Percentiles rank a stretch among this genome's conserved stretches.
These are phyloP conservation scores for Daphne laureola DNA, from an alignment of 441 rosid species.

Conservation along the genomic window DNA sequence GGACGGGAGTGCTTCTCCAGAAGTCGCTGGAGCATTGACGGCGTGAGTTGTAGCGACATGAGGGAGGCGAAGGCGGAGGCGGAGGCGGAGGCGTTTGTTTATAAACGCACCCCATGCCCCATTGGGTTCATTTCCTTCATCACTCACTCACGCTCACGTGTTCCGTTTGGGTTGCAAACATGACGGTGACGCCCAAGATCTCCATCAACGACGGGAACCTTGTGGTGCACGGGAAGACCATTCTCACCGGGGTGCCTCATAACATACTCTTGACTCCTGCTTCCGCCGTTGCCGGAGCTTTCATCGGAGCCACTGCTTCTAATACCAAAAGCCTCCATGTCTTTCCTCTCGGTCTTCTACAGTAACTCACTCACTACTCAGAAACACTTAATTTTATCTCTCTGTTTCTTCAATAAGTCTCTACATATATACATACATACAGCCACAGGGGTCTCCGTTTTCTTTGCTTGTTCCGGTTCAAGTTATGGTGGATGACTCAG, in stretches of 20 bases:
- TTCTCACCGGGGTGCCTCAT: slow-evolving; percentile 76
- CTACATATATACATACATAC: too few species aligned
- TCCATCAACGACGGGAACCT: slow-evolving; percentile 72
- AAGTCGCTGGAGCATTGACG: too few species aligned
- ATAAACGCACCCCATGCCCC: too few species aligned
- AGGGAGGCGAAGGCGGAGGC: too few species aligned
- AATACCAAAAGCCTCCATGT: slow-evolving; percentile 85
- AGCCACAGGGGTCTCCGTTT: slow-evolving; percentile 67
- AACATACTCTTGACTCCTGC: slow-evolving; percentile 72
- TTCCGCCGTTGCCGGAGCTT: slow-evolving; percentile 59
- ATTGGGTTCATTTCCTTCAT: too few species aligned
- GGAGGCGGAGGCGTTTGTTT: too few species aligned
- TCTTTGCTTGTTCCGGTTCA: slow-evolving; percentile 85
- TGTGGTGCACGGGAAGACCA: slow-evolving; percentile 86
- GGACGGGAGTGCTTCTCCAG: too few species aligned
- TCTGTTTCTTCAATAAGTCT: too few species aligned
- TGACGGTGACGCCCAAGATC: slow-evolving; percentile 77
- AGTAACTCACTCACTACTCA: slow-evolving; percentile 34
- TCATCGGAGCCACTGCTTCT: slow-evolving; percentile 82
- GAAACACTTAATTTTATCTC: too few species aligned
- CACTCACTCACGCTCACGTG: too few species aligned
- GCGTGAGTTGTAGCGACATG: too few species aligned
- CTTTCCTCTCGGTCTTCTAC: slow-evolving; percentile 72
- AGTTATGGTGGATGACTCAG: slow-evolving; percentile 99
- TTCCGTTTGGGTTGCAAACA: too few species aligned